phyloP scores from a whole-genome alignment of 495 filamentous ascomycete species.

The Penicillium paradoxum region DNA sequence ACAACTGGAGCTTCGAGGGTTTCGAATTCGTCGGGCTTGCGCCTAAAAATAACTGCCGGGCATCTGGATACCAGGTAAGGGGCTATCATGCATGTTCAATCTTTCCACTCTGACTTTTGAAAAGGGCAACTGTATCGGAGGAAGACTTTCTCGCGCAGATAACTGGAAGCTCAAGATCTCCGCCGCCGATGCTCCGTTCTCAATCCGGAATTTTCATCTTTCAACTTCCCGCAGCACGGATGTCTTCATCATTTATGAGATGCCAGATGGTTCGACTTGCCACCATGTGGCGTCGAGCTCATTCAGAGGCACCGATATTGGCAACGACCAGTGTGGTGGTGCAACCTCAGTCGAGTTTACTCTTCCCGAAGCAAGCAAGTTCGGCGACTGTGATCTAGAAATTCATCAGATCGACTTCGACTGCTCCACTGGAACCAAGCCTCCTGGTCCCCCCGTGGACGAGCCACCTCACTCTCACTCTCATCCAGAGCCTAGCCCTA shows the following conservation, averaged over 20 bases:
- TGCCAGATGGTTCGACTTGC: constrained; percentile 74
- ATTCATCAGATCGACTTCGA: constrained; percentile 76
- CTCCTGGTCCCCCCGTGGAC: neutral
- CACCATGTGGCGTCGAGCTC: constrained; percentile 64
- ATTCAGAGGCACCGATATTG: constrained; percentile 56
- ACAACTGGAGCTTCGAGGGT: constrained; percentile 58
- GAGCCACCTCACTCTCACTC: constrained; percentile 7
- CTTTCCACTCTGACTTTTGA: neutral
- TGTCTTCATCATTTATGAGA: constrained; percentile 74
- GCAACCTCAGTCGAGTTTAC: constrained; percentile 72
- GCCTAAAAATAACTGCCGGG: constrained; percentile 51
- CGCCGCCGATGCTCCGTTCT: constrained; percentile 57
- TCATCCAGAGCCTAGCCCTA: constrained; percentile 11
- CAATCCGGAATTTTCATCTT: constrained; percentile 66
- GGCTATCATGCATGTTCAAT: constrained; percentile 17
- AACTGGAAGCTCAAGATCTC: constrained; percentile 44
- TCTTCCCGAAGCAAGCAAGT: constrained; percentile 54
- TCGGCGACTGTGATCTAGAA: constrained; percentile 58
- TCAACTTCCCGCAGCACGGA: constrained; percentile 66
- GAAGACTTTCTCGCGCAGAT: constrained; percentile 41
- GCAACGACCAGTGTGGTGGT: constrained; percentile 88
- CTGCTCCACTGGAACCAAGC: constrained; percentile 52
- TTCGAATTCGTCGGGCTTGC: constrained; percentile 68
- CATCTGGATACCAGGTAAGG: constrained; percentile 31
- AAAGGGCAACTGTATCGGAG: constrained; percentile 62